Evolutionary conservation across 2,329 filamentous ascomycete species (phyloP).

Genomic region (Cladosporium sp.): DNA sequence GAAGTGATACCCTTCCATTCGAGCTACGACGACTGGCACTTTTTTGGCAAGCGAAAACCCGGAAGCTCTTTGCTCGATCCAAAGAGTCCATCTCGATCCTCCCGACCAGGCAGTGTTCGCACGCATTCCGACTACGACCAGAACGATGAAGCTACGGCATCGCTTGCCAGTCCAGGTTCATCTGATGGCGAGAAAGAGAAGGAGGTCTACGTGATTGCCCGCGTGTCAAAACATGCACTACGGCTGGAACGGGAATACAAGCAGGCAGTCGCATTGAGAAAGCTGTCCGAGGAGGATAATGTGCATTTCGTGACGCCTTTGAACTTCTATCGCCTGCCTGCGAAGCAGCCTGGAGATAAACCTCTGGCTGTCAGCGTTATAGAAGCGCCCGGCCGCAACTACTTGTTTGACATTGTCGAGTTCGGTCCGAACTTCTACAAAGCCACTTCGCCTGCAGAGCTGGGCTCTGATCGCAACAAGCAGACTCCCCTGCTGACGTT

Average conservation of each 20-base stretch:
- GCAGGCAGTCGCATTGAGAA: constrained; percentile 56
- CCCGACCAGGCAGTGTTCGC: constrained; percentile 22
- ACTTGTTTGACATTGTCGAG: constrained; percentile 64
- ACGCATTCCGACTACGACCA: constrained; percentile 26
- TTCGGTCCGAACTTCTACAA: constrained; percentile 61
- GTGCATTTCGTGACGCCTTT: constrained; percentile 76
- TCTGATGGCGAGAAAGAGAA: constrained; percentile 21
- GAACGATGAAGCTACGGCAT: constrained; percentile 17
- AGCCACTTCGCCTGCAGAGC: constrained; percentile 20
- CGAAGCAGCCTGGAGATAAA: constrained; percentile 62
- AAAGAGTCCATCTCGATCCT: constrained; percentile 6
- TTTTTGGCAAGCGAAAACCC: constrained; percentile 34
- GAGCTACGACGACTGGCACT: constrained; percentile 80
- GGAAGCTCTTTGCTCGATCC: not conserved
- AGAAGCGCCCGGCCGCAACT: constrained; percentile 70
- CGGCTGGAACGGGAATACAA: constrained; percentile 85
- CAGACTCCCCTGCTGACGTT: constrained; percentile 58
- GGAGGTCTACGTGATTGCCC: constrained; percentile 61
- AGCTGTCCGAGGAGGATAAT: constrained; percentile 46
- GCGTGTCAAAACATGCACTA: constrained; percentile 75
- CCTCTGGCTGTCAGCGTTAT: constrained; percentile 77
- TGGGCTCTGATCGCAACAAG: constrained; percentile 13
- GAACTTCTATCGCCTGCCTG: constrained; percentile 68
- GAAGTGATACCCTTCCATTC: constrained; percentile 42
- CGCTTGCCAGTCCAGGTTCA: not conserved